These are phyloP conservation scores for Ophiostoma perfectum DNA, from an alignment of 2,329 filamentous ascomycete species.

Conservation along the genomic window DNA sequence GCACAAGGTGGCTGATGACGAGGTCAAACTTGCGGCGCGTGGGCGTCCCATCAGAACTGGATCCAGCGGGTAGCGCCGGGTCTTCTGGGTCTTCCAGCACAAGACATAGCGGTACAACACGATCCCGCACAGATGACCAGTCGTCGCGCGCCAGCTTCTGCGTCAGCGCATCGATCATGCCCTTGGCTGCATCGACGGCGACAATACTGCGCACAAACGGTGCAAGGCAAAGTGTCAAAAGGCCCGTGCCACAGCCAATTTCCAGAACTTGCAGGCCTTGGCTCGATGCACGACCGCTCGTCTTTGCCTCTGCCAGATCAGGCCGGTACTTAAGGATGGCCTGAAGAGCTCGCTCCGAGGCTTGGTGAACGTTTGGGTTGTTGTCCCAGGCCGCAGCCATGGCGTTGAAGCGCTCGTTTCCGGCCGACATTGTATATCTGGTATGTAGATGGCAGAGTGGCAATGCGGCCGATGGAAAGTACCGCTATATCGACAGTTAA, in stretches of 20 bases:
- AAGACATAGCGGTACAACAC: constrained; percentile 41
- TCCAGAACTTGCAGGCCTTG: constrained; percentile 45
- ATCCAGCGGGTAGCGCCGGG: constrained; percentile 34
- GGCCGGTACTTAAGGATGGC: constrained; percentile 41
- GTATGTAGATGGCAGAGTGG: not conserved
- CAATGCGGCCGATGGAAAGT: no score
- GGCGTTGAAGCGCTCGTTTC: constrained; percentile 47
- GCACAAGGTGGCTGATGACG: constrained; percentile 47
- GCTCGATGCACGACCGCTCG: not conserved
- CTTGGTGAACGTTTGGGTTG: constrained; percentile 45
- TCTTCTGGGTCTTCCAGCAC: constrained; percentile 48
- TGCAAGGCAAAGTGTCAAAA: constrained; percentile 46
- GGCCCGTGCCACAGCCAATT: constrained; percentile 53
- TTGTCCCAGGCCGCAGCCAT: constrained; percentile 51
- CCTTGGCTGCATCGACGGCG: constrained; percentile 49
- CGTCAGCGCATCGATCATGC: constrained; percentile 50
- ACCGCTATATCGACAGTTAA: not conserved
- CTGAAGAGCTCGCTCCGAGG: constrained; percentile 40
- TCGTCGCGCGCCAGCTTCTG: constrained; percentile 44
- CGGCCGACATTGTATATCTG: not conserved
- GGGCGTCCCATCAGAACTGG: constrained; percentile 13
- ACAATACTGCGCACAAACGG: constrained; percentile 44
- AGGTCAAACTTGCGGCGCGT: constrained; percentile 44
- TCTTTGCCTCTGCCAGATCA: constrained; percentile 25
- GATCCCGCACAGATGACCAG: constrained; percentile 26